phyloP scores from a whole-genome alignment of 2,329 filamentous ascomycete species.

The Alternaria conjuncta region DNA sequence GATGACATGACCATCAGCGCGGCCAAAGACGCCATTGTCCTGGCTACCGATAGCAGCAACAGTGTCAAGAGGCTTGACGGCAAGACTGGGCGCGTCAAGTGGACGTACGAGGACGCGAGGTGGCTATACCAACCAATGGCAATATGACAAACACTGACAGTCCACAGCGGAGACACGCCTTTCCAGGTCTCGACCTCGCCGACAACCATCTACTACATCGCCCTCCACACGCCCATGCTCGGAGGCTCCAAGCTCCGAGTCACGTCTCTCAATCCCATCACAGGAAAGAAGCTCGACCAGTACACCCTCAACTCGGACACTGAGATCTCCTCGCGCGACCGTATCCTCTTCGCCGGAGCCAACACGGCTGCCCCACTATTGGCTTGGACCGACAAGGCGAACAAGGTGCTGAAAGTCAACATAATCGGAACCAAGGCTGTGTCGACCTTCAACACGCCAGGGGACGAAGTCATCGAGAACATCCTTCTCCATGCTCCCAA shows the following conservation, averaged over 20 bases:
- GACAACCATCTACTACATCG: slow-evolving; percentile 76
- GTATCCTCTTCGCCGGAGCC: slow-evolving; percentile 76
- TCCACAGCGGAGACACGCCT: slow-evolving; percentile 68
- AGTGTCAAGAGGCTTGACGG: slow-evolving; percentile 76
- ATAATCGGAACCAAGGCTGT: slow-evolving; percentile 63
- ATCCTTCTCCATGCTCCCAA: slow-evolving; percentile 76
- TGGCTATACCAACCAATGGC: slow-evolving; percentile 28
- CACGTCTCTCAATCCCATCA: slow-evolving; percentile 72
- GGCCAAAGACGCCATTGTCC: slow-evolving; percentile 72
- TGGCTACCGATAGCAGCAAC: slow-evolving; percentile 65
- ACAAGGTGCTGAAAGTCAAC: slow-evolving; percentile 72
- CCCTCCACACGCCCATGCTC: slow-evolving; percentile 69
- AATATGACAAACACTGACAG: slow-evolving; percentile 13
- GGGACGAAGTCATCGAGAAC: slow-evolving; percentile 53
- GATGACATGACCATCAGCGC: slow-evolving; percentile 58
- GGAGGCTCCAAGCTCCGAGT: slow-evolving; percentile 78
- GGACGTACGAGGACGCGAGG: slow-evolving; percentile 75
- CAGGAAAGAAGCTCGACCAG: slow-evolving; percentile 75
- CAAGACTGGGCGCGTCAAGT: slow-evolving; percentile 73
- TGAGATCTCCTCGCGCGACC: slow-evolving; percentile 69
- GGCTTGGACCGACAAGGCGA: slow-evolving; percentile 72
- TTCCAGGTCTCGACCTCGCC: slow-evolving; percentile 76
- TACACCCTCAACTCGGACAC: slow-evolving; percentile 74
- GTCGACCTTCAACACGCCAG: slow-evolving; percentile 53
- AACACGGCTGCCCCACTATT: slow-evolving; percentile 78